A percentile compares a stretch with the other conserved stretches of the same genome.
phyloP scores from a whole-genome alignment of 2,329 filamentous ascomycete genomes.

The Oidium heveae region DNA sequence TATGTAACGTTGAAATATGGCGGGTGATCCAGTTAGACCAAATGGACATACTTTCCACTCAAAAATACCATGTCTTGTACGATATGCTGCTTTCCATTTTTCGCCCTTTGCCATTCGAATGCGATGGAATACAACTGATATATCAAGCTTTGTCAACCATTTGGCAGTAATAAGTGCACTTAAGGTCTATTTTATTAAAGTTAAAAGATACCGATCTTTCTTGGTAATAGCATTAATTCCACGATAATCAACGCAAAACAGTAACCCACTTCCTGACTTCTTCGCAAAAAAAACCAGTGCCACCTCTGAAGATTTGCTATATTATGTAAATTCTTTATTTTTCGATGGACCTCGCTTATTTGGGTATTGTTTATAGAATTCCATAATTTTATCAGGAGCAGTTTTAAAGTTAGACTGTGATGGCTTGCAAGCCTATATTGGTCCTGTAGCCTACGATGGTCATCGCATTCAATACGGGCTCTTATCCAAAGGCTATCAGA shows the following conservation, averaged over 20 bases:
- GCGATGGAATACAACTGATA: background rate
- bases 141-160: background rate
- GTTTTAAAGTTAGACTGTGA: too few species aligned
- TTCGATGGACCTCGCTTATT: too few species aligned
- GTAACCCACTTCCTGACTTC: background rate
- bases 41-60: background rate
- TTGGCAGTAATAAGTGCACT: background rate
- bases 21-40: background rate
- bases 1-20: background rate
- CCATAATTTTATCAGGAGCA: too few species aligned
- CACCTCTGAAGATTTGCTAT: background rate
- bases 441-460: too few species aligned
- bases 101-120: background rate
- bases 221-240: background rate
- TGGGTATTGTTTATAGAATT: too few species aligned
- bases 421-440: too few species aligned
- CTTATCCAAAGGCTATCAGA: too few species aligned
- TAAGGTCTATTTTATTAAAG: background rate
- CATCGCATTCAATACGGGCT: too few species aligned
- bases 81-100: background rate
- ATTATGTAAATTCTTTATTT: background rate
- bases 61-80: background rate
- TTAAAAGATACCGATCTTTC: background rate
- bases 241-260: background rate
- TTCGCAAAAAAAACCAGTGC: background rate